These are phyloP conservation scores for Silene uniflora DNA, from an alignment of 148 eudicot species.

Conservation along the genomic window DNA sequence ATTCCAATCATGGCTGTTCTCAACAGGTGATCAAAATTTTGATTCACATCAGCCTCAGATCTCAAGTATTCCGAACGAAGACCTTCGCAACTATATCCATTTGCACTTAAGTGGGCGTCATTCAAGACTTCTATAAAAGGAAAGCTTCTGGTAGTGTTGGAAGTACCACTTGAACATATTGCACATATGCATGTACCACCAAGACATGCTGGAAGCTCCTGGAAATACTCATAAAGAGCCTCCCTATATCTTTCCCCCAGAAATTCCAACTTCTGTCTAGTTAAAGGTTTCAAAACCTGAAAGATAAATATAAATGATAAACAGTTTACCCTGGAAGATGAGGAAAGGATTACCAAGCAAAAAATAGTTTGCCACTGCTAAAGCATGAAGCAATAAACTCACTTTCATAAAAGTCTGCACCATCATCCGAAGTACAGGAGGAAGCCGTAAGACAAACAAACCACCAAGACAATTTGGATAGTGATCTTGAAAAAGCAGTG, in stretches of 20 bases:
- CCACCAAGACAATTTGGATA: conserved; percentile 70
- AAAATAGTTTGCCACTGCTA: not conserved
- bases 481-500: conserved; percentile 73
- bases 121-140: conserved; percentile 17
- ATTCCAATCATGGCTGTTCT: conserved; percentile 62
- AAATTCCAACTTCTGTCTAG: conserved; percentile 65
- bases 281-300: conserved; percentile 73
- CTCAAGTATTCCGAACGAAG: conserved; percentile 22
- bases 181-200: conserved; percentile 67
- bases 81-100: conserved; percentile 23
- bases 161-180: conserved; percentile 42
- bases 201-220: conserved; percentile 63
- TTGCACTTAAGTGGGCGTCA: conserved; percentile 22
- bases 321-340: not conserved
- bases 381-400: conserved; percentile 31
- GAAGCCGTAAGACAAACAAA: conserved; percentile 71
- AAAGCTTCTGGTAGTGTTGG: conserved; percentile 16
- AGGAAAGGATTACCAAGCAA: not conserved
- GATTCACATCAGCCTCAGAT: conserved; percentile 32
- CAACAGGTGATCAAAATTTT: conserved; percentile 38
- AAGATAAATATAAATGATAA: conserved; percentile 10
- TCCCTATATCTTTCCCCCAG: conserved; percentile 51
- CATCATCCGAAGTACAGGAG: conserved; percentile 73
- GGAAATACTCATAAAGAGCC: conserved; percentile 48
- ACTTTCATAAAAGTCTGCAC: conserved; percentile 80